Percentiles rank a stretch among this genome's conserved stretches.
phyloP scores from a whole-genome alignment of 495 filamentous ascomycete genomes.

The Trichoderma asperelloides region DNA sequence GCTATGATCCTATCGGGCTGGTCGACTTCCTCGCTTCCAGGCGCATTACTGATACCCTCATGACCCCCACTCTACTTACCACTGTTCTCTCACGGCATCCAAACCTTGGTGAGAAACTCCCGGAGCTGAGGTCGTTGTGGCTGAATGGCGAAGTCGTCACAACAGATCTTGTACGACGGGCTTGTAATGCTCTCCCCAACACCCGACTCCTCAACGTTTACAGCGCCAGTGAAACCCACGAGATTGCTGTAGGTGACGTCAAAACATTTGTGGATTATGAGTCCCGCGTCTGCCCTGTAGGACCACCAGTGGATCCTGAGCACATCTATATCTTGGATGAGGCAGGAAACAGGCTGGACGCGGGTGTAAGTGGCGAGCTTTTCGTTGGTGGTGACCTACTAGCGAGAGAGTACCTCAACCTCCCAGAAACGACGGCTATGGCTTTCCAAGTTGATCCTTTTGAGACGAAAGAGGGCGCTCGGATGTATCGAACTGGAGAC shows the following conservation, averaged over 20 bases:
- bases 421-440: conserved; percentile 55
- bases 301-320: conserved; percentile 47
- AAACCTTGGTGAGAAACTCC: conserved; percentile 45
- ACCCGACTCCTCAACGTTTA: conserved; percentile 61
- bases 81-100: conserved; percentile 53
- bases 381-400: conserved; percentile 60
- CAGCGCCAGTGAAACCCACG: conserved; percentile 64
- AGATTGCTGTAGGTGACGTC: conserved; percentile 64
- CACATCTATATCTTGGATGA: conserved; percentile 55
- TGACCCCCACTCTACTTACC: conserved; percentile 63
- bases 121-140: conserved; percentile 54
- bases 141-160: conserved; percentile 66
- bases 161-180: conserved; percentile 53
- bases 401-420: conserved; percentile 64
- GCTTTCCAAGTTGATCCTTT: conserved; percentile 51
- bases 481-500: conserved; percentile 67
- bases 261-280: conserved; percentile 46
- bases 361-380: conserved; percentile 48
- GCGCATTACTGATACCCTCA: conserved; percentile 57
- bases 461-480: conserved; percentile 26
- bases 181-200: conserved; percentile 51
- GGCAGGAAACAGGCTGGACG: conserved; percentile 37
- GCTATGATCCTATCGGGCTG: conserved; percentile 57
- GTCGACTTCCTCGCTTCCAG: conserved; percentile 53
- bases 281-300: conserved; percentile 47